Percentiles rank a stretch among this genome's conserved stretches.
Evolutionary conservation across 2,329 filamentous ascomycete genomes (phyloP).

Genomic region (Aspergillus unguis): DNA sequence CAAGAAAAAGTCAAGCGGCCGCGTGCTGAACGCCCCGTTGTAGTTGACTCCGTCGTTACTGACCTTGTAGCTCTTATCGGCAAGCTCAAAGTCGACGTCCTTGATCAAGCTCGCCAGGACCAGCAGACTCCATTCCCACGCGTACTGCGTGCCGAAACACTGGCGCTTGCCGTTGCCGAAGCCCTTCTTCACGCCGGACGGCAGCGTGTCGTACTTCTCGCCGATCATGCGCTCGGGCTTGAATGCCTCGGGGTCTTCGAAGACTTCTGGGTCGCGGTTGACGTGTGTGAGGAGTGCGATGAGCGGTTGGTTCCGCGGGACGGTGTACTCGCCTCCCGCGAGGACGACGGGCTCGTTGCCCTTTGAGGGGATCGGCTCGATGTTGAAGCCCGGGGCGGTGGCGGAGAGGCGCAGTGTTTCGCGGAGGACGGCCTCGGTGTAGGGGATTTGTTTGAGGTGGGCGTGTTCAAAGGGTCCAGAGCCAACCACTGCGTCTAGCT

Average conservation of each 20-base stretch:
- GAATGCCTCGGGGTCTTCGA: constrained; percentile 62
- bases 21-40: constrained; percentile 54
- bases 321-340: constrained; percentile 60
- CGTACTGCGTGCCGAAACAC: constrained; percentile 70
- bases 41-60: constrained; percentile 27
- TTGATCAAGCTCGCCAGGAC: constrained; percentile 62
- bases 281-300: constrained; percentile 53
- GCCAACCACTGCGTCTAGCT: constrained; percentile 55
- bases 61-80: constrained; percentile 50
- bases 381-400: constrained; percentile 57
- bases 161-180: constrained; percentile 70
- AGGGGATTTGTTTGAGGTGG: constrained; percentile 63
- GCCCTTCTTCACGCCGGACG: constrained; percentile 62
- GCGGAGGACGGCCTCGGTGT: constrained; percentile 63
- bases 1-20: constrained; percentile 46
- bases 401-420: constrained; percentile 64
- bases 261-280: constrained; percentile 64
- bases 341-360: constrained; percentile 41
- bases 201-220: constrained; percentile 63
- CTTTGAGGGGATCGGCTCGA: constrained; percentile 49
- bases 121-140: constrained; percentile 68
- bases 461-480: constrained; percentile 36
- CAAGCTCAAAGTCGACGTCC: constrained; percentile 65
- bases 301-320: constrained; percentile 54
- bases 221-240: constrained; percentile 70